These are phyloP conservation scores for Trifolium fragiferum DNA, from an alignment of 306 rosid species.

Conservation along the genomic window DNA sequence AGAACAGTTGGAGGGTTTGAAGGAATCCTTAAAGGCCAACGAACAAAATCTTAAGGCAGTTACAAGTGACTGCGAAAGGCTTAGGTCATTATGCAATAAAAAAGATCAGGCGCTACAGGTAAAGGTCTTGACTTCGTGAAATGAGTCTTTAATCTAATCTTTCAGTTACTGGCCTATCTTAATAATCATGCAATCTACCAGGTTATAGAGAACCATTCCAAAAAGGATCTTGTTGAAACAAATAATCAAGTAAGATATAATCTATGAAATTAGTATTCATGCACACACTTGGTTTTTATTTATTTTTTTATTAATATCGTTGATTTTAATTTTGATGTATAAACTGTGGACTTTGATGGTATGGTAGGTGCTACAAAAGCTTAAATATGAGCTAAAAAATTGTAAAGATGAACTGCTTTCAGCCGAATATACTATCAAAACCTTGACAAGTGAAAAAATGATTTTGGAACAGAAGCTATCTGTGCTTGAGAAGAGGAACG, in stretches of 20 bases:
- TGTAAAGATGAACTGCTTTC: constrained; percentile 62
- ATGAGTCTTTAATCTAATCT: constrained; percentile 19
- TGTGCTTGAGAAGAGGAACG: constrained; percentile 63
- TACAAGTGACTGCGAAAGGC: constrained; percentile 58
- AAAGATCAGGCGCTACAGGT: constrained; percentile 86
- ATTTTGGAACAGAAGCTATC: constrained; percentile 62
- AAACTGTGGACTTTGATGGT: constrained; percentile 30
- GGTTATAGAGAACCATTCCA: constrained; percentile 63
- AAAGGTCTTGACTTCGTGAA: constrained; percentile 39
- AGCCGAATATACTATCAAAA: constrained; percentile 66
- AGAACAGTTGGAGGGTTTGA: constrained; percentile 76
- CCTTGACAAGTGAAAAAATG: constrained; percentile 62
- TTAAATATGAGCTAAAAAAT: constrained; percentile 74
- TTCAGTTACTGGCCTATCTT: constrained; percentile 11
- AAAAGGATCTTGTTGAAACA: constrained; percentile 58
- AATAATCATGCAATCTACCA: constrained; percentile 43
- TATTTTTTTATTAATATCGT: constrained; percentile 9
- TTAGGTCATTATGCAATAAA: constrained; percentile 63
- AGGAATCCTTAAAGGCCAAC: constrained; percentile 64
- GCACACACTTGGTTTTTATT: constrained; percentile 17
- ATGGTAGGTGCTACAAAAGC: constrained; percentile 61
- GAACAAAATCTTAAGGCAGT: constrained; percentile 64
- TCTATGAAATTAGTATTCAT: constrained; percentile 39
- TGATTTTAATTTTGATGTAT: constrained; percentile 28
- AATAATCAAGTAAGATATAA: constrained; percentile 63